A percentile compares a stretch with the other conserved stretches of the same genome.
These are phyloP conservation scores for Tremella mesenterica DNA, from an alignment of 768 basidiomycete genomes.

Conservation along the genomic window DNA sequence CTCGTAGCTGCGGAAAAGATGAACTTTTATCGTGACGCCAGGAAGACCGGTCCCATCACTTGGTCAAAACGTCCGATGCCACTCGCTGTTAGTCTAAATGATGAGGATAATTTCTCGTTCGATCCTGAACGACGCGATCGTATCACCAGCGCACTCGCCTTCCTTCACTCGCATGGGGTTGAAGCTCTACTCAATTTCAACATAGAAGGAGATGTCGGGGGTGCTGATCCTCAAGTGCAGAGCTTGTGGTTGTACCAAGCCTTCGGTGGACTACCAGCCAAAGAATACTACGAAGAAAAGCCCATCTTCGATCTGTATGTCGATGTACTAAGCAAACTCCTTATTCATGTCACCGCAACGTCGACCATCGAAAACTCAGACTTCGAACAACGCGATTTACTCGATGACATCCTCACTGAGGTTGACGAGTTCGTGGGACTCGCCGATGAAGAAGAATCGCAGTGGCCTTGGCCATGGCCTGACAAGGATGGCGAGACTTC, in stretches of 20 bases:
- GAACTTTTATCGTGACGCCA: too few relatives aligned
- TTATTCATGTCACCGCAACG: slow-evolving; percentile 51
- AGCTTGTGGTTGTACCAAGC: slow-evolving; percentile 77
- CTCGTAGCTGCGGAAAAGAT: slow-evolving; percentile 8
- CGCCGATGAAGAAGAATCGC: slow-evolving; percentile 53
- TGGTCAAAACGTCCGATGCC: too few relatives aligned
- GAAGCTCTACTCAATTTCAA: slow-evolving; percentile 67
- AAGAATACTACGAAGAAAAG: slow-evolving; percentile 87
- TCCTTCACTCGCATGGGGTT: slow-evolving; percentile 75
- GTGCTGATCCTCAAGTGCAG: slow-evolving; percentile 76
- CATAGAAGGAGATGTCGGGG: slow-evolving; percentile 75
- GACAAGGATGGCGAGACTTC: slow-evolving; percentile 12
- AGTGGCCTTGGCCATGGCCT: slow-evolving; percentile 55
- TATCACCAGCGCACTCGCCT: slow-evolving; percentile 73
- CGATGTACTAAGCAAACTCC: slow-evolving; percentile 58
- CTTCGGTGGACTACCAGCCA: slow-evolving; percentile 71
- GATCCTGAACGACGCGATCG: slow-evolving; percentile 45
- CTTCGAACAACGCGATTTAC: slow-evolving; percentile 12
- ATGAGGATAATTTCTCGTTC: neutral
- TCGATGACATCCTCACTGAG: slow-evolving; percentile 10
- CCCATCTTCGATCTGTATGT: slow-evolving; percentile 62
- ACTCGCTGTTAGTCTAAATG: neutral
- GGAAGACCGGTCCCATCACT: too few relatives aligned
- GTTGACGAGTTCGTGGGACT: too few relatives aligned
- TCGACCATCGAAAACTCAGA: slow-evolving; percentile 9